Evolutionary conservation across 2,329 filamentous ascomycete genomes (phyloP).

Genomic region (Nannizziopsis barbatae): DNA sequence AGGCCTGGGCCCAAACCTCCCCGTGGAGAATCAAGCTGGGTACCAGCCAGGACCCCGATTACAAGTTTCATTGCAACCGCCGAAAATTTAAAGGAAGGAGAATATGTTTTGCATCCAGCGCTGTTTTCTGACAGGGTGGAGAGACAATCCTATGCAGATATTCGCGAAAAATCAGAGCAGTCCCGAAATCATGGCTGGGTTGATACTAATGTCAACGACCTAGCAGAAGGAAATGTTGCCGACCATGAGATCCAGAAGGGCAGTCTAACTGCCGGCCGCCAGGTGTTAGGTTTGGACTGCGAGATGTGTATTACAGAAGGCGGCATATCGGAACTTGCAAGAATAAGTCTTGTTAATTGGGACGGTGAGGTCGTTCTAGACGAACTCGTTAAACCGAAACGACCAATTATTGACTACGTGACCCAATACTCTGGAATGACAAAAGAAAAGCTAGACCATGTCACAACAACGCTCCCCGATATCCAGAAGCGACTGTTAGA

Average conservation of each 20-base stretch:
- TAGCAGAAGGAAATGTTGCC: conserved; percentile 57
- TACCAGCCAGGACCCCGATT: conserved; percentile 67
- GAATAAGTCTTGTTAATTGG: conserved; percentile 81
- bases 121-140: conserved; percentile 50
- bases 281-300: conserved; percentile 76
- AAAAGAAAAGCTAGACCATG: conserved; percentile 63
- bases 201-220: conserved; percentile 56
- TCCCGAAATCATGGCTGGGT: conserved; percentile 61
- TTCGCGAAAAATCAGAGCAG: conserved; percentile 42
- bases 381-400: conserved; percentile 79
- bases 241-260: conserved; percentile 64
- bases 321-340: conserved; percentile 69
- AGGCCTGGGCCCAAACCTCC: conserved; percentile 48
- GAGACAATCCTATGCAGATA: conserved; percentile 42
- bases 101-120: conserved; percentile 74
- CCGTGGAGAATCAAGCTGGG: conserved; percentile 54
- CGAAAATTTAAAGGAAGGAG: conserved; percentile 68
- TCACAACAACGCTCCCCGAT: conserved; percentile 73
- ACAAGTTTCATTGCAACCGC: conserved; percentile 63
- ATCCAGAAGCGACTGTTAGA: conserved; percentile 67
- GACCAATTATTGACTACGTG: conserved; percentile 84
- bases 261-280: conserved; percentile 70
- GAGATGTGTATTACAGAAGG: conserved; percentile 92
- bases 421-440: conserved; percentile 91
- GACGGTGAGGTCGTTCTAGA: conserved; percentile 72